These are phyloP conservation scores for Hypoxylon trugodes DNA, from an alignment of 495 filamentous ascomycete species.

Conservation along the genomic window DNA sequence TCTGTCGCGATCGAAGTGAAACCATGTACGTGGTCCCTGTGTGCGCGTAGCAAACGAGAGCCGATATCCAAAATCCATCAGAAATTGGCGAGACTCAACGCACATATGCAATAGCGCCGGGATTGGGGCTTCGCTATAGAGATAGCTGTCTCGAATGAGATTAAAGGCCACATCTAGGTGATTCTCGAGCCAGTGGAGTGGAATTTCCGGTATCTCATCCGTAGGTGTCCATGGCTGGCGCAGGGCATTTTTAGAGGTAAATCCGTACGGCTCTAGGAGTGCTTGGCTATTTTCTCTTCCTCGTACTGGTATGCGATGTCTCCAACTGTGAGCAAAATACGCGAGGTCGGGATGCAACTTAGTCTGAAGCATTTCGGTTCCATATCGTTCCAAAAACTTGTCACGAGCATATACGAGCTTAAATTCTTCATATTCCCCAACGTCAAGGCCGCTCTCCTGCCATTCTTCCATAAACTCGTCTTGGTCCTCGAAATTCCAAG, in stretches of 20 bases:
- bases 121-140: constrained; percentile 17
- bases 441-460: neutral
- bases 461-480: neutral
- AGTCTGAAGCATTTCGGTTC: neutral
- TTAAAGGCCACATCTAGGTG: constrained; percentile 11
- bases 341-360: constrained; percentile 14
- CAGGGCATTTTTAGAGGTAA: neutral
- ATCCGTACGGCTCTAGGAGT: constrained; percentile 3
- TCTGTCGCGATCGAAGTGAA: constrained; percentile 19
- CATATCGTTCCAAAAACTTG: neutral
- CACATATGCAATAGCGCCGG: constrained; percentile 18
- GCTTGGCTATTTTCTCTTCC: neutral
- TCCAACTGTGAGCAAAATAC: constrained; percentile 10
- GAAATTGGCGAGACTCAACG: constrained; percentile 9
- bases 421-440: neutral
- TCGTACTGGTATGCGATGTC: neutral
- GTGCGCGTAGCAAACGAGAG: constrained; percentile 14
- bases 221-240: constrained; percentile 6
- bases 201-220: constrained; percentile 2
- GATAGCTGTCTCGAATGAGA: constrained; percentile 1
- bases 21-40: constrained; percentile 17
- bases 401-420: neutral
- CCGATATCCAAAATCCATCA: constrained; percentile 11
- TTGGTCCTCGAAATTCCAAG: neutral
- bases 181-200: constrained; percentile 6